Conservation (phyloP, 192 early-diverging fungal genomes). For the Backusella morwellensis region DNA sequence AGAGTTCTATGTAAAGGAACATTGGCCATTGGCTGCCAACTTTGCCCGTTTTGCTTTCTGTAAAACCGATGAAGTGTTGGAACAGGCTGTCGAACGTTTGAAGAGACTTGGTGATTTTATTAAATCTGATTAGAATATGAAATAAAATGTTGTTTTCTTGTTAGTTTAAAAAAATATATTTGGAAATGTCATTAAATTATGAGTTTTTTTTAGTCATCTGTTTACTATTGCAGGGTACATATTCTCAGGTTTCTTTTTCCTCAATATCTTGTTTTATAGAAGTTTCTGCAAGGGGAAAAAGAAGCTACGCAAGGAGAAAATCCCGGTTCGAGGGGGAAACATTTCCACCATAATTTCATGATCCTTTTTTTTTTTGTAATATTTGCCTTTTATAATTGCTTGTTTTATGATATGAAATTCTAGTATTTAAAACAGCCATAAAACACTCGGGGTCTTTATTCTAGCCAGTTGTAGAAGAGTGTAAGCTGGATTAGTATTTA, state of each 20-base stretch:
- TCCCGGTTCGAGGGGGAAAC: neutral
- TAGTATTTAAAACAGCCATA: too few relatives aligned
- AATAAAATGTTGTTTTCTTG: neutral
- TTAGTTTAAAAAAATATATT: neutral
- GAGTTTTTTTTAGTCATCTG: neutral
- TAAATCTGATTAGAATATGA: neutral
- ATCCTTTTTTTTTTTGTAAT: neutral
- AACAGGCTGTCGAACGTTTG: slow-evolving; percentile 69
- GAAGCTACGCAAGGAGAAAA: neutral
- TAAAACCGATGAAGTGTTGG: slow-evolving; percentile 83
- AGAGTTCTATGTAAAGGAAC: slow-evolving; percentile 80
- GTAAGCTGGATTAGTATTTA: too few relatives aligned
- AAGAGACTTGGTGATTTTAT: slow-evolving; percentile 58
- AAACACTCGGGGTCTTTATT: too few relatives aligned
- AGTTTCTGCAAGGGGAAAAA: neutral
- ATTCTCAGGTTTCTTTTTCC: neutral
- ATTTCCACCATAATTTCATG: neutral
- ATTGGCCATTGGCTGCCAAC: slow-evolving; percentile 64
- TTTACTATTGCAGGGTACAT: neutral
- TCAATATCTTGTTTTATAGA: neutral
- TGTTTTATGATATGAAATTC: neutral
- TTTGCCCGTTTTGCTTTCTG: slow-evolving; percentile 92
- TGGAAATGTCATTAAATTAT: slow-evolving; percentile 2
- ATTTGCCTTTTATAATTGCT: neutral
- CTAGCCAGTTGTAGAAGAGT: too few relatives aligned